Evolutionary conservation across 2,329 filamentous ascomycete species (phyloP).

Genomic region (Allantophomopsis lycopodina): DNA sequence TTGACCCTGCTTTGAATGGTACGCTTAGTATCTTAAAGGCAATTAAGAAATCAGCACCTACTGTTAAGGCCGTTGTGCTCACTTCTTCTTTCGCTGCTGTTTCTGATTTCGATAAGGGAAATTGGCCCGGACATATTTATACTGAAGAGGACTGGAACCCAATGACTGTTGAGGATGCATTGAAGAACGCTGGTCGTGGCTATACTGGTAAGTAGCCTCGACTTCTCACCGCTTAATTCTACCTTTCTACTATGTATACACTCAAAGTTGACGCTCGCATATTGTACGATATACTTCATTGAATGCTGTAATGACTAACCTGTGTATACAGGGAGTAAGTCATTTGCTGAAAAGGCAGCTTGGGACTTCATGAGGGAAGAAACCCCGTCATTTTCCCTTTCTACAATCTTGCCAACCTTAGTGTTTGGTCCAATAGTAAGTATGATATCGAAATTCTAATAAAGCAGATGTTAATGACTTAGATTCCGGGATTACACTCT

Average conservation of each 20-base stretch:
- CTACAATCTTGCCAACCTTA: conserved; percentile 19
- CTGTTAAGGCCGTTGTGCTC: conserved; percentile 24
- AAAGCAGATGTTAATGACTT: background rate
- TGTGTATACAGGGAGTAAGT: conserved; percentile 31
- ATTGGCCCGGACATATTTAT: conserved; percentile 28
- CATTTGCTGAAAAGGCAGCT: conserved; percentile 50
- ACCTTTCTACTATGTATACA: too few species aligned
- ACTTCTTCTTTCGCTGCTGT: conserved; percentile 52
- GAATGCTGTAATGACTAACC: too few species aligned
- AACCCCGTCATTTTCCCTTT: conserved; percentile 38
- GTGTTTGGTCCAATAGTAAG: conserved; percentile 5
- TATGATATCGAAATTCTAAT: background rate
- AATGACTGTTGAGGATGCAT: conserved; percentile 27
- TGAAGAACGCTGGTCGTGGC: conserved; percentile 22
- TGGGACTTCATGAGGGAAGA: conserved; percentile 45
- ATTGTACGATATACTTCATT: too few species aligned
- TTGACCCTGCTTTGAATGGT: conserved; percentile 38
- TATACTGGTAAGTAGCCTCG: conserved; percentile 14
- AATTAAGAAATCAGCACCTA: conserved; percentile 23
- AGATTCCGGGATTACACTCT: conserved; percentile 41
- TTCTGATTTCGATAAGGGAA: conserved; percentile 22
- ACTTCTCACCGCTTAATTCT: too few species aligned
- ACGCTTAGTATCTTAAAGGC: conserved; percentile 32
- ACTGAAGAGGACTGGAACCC: conserved; percentile 40
- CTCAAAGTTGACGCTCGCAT: too few species aligned